A percentile compares a stretch with the other conserved stretches of the same genome.
Conservation (phyloP, 2,329 filamentous ascomycete species). For the Sporothrix brasiliensis region DNA sequence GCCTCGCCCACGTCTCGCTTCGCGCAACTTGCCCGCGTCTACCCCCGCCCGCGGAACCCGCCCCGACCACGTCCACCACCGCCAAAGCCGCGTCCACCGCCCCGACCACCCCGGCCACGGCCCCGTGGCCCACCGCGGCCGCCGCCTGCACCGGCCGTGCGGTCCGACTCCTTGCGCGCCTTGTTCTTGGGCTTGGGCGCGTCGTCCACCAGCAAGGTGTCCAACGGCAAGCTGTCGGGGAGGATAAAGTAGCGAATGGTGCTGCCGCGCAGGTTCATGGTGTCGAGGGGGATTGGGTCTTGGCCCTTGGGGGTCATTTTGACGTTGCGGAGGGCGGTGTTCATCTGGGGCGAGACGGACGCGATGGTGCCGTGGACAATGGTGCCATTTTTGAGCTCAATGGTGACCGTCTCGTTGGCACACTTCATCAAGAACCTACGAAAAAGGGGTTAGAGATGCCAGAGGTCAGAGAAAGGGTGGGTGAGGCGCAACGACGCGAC, state of each 20-base stretch:
- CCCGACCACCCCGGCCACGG: conserved; percentile 38
- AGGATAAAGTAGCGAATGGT: conserved; percentile 97
- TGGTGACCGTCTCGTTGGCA: conserved; percentile 95
- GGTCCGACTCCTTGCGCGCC: conserved; percentile 84
- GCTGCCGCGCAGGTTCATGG: conserved; percentile 94
- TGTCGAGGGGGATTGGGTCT: conserved; percentile 84
- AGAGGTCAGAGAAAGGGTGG: conserved; percentile 32
- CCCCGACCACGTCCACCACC: conserved; percentile 32
- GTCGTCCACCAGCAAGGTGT: conserved; percentile 95
- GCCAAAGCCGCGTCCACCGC: conserved; percentile 34
- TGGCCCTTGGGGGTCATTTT: conserved; percentile 94
- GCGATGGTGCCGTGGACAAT: conserved; percentile 97
- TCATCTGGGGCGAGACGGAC: conserved; percentile 97
- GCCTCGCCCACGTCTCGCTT: no score
- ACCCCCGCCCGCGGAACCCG: conserved; percentile 35
- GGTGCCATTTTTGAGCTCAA: conserved; percentile 98
- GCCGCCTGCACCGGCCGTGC: conserved; percentile 55
- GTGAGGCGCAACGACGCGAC: conserved; percentile 40
- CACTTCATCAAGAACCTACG: conserved; percentile 98
- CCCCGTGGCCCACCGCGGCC: conserved; percentile 44
- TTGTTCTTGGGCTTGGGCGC: conserved; percentile 99
- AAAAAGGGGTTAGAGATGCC: conserved; percentile 39
- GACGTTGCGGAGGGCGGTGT: conserved; percentile 90
- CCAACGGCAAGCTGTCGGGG: conserved; percentile 90
- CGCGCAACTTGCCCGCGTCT: not conserved